Base-by-base conservation (phyloP, 176 grass and related monocot genomes). In the Echinochloa phyllopogon region DNA sequence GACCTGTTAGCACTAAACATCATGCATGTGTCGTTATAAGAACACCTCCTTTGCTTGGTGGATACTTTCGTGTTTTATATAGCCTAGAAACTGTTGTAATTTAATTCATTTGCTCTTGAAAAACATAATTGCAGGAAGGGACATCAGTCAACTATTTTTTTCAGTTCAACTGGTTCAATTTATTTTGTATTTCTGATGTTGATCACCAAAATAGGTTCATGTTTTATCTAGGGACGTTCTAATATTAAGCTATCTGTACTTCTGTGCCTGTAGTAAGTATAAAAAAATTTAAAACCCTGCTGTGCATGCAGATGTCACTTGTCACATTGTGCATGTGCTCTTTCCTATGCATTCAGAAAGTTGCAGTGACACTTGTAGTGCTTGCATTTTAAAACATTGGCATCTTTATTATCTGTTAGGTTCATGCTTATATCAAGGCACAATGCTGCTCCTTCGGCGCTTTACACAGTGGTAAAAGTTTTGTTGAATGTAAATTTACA, bases 391-490 rank as follows among this genome's bases (percentile, higher is more conserved):
- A 85, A 75, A 36, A 60, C 41, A 18, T 6, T 44, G 61, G 5
- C 8, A 41, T 87, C 33, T 78, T 75, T 67, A 43, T 90, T 87
- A 27, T 80, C 50, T 84, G 65, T 25, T 88, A 98, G 96, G 82
- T 95, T 98, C 83, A 95, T 98, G 87, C 72, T 98, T 77, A 87
- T 98, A 58, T 94, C 93, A 29, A 94, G 91, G 25, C 58, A 80
- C 70, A 76, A 38, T 64, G 57, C 72, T 87, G 83, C 80, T 80
- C 85, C 91, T 57, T 87, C 91, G 23, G 82, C 87, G 8, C 91
- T 95, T 75, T 98, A 94, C 74, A 94, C 93, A 74, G 77, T 95
- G 91, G 93, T 98, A 95, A 86, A 44, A 42, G 55, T 75, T 62
- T 37, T 23, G 49, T 63, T 81, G 10, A 67, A 69, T 66, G 18